Base-by-base conservation (phyloP, 2,329 filamentous ascomycete species). In the Fusarium humuli region DNA sequence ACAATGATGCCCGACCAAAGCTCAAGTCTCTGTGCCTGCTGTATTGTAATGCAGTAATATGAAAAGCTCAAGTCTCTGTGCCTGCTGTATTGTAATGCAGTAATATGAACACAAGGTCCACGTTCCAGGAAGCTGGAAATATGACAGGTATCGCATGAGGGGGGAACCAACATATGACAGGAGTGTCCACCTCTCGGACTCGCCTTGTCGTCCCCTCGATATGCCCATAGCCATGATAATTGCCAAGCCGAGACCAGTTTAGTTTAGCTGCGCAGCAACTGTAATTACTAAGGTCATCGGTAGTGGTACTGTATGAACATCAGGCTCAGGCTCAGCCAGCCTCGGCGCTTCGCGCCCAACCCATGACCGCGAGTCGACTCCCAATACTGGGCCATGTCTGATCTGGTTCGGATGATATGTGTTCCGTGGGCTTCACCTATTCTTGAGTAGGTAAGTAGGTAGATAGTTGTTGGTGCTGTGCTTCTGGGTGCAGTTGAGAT, bases 81-180 rank as follows among this genome's bases (percentile, higher is more conserved):
- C 56, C 61, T 8, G 47, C 58, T 64, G 44, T 37, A 20, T 27
- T 27, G 25, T 27, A 27, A 27, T 27, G 25, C 20, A 27, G 45
- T 32, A 20, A n/a, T 13, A 47, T 41, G 13, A 10, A 20, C 40
- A 61, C 23, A 61, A 61, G 41, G 37, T 52, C 52, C 22, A 20
- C 52, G 58, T 64, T 61, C 72, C 67, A 57, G 67, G 52, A 64
- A 67, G 29, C 47, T 57, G 71, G 65, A 65, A 57, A 67, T 54
- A 41, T 60, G 53, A 61, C 45, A 58, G 53, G 22, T 37, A 11
- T 59, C 27, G 37, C 7, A n/a, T 47, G 20, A 22, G 23, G 16
- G 42, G 18, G 14, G 55, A 52, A 67, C 56, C 57, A 69, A 69
- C 46, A 62, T 59, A 57, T 61, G 63, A 65, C 61, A 57, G 48